Evolutionary conservation across 306 rosid genomes (phyloP), one percentile per base, ranked within the genome.

Genomic region (Casuarina equisetifolia): DNA sequence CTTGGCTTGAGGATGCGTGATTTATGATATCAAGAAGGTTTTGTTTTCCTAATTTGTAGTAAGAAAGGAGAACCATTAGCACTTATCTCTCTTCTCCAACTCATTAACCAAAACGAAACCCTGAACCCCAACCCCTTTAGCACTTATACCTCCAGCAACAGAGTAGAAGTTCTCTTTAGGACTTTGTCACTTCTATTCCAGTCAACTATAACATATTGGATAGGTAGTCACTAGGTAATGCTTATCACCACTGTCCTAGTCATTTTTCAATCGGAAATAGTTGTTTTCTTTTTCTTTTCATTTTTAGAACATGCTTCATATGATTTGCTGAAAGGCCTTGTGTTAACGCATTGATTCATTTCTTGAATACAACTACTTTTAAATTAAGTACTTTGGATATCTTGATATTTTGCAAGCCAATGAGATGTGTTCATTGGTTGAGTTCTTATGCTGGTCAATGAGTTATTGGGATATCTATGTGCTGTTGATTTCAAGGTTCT

Each of bases 401-500:
- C 46, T 63, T 63, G 16, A 57, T 3, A 63, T 36, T 38, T 39
- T 63, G 46, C 10, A 9, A 63, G 69, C 69, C 46, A 63, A 40
- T 38, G 8, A 38, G 45, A 15, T 63, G 69, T 63, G 44, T 54
- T 20, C 19, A 5, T 63, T 63, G 44, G 19, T 39, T 63, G 46
- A 63, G 69, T 39, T 2, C 46, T 38, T 63, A 39, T 19, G 0
- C 39, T 38, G 42, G 39, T 12, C 38, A 36, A 63, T 63, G 9
- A 25, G 32, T 25, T 25, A 25, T 25, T 25, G 32, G 36, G 81
- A 59, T 53, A 19, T 62, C 68, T 4, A 59, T 59, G 58, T 45
- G 39, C 58, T 78, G 42, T 13, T 62, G 55, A 45, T 72, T 69
- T 43, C 16, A 20, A 36, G n/a, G 64, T 76, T 82, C 74, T 59